Evolutionary conservation across 805 yeast species (phyloP).

Genomic region (Debaryomyces maramus): DNA sequence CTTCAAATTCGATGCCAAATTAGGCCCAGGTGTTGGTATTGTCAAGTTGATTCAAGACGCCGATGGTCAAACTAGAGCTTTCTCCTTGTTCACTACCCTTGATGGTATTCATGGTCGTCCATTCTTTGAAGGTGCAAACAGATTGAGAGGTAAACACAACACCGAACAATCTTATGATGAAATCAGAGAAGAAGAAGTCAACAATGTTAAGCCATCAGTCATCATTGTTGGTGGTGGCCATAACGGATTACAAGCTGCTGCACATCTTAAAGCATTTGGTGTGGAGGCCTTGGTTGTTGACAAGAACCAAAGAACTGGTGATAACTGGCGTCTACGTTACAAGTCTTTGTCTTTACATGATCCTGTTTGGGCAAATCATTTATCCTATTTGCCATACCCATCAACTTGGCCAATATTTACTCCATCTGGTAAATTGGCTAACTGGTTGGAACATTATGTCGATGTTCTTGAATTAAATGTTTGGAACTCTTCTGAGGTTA

Average conservation of each 20-base stretch:
- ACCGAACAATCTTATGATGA: constrained; percentile 4
- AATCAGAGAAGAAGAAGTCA: constrained; percentile 4
- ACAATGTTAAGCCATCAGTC: constrained; percentile 37
- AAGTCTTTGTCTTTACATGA: constrained; percentile 46
- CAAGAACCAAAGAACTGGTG: constrained; percentile 37
- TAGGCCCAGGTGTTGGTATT: constrained; percentile 3
- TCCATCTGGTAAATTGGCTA: constrained; percentile 47
- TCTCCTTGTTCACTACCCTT: constrained; percentile 2
- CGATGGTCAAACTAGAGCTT: constrained; percentile 3
- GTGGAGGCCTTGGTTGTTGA: constrained; percentile 40
- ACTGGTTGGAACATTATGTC: constrained; percentile 43
- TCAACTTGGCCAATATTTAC: constrained; percentile 43
- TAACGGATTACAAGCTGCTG: constrained; percentile 43
- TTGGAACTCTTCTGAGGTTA: constrained; percentile 16
- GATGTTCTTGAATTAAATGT: constrained; percentile 39
- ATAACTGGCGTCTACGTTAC: constrained; percentile 47
- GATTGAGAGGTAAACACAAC: constrained; percentile 4
- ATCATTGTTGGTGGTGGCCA: constrained; percentile 50
- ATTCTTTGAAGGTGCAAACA: constrained; percentile 4
- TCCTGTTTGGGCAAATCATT: constrained; percentile 43
- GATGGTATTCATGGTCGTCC: constrained; percentile 5
- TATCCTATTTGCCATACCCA: constrained; percentile 43
- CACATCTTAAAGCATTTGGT: constrained; percentile 42
- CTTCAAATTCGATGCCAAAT: constrained; percentile 4
- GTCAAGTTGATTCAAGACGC: constrained; percentile 2